These are phyloP conservation scores for Dioscorea alata DNA, from an alignment of 106 monocot genomes.

Conservation along the genomic window DNA sequence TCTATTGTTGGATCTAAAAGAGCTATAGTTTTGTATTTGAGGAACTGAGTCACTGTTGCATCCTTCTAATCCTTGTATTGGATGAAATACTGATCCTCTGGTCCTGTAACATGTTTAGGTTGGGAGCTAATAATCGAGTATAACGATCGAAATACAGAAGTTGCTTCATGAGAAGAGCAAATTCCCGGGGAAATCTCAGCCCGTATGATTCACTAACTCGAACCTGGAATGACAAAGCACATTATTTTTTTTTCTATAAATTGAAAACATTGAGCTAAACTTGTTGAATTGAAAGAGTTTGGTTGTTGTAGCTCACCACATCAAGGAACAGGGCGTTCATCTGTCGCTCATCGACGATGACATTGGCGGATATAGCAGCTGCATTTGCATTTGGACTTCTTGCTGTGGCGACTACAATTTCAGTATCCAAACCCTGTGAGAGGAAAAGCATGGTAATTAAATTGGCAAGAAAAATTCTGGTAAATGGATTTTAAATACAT, in stretches of 20 bases:
- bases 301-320: conserved; percentile 32
- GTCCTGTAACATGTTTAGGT: conserved; percentile 89
- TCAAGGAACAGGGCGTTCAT: conserved; percentile 98
- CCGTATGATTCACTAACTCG: conserved; percentile 93
- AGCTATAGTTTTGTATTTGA: too few species aligned
- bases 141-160: conserved; percentile 93
- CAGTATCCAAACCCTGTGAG: conserved; percentile 79
- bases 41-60: neutral
- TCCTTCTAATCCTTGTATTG: conserved; percentile 30
- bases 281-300: too few species aligned
- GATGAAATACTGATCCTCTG: conserved; percentile 67
- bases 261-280: neutral
- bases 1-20: neutral
- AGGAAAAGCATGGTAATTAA: neutral
- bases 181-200: conserved; percentile 80
- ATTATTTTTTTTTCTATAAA: neutral
- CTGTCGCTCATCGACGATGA: conserved; percentile 75
- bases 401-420: conserved; percentile 78
- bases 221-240: conserved; percentile 37
- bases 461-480: too few species aligned
- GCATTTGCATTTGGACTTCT: conserved; percentile 58
- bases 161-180: conserved; percentile 91
- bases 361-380: conserved; percentile 80
- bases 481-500: too few species aligned
- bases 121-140: conserved; percentile 77